These are phyloP conservation scores for Gremmenia infestans DNA, from an alignment of 2,329 filamentous ascomycete genomes.

Conservation along the genomic window DNA sequence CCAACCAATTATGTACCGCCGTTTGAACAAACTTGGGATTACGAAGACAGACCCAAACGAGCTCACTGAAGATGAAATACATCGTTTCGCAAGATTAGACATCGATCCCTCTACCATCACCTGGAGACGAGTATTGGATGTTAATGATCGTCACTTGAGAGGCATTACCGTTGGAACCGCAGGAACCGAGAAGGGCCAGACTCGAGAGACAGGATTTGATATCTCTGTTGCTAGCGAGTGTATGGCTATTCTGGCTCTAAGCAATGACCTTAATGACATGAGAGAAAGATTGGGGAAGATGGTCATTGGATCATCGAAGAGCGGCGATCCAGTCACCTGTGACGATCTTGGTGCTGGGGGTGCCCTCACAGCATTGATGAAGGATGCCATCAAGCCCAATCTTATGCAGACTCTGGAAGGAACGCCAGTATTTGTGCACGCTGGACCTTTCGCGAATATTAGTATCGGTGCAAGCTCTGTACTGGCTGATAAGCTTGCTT, in stretches of 20 bases:
- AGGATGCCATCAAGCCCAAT: constrained; percentile 97
- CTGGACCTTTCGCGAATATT: constrained; percentile 97
- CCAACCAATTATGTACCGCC: constrained; percentile 83
- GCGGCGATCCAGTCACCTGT: constrained; percentile 87
- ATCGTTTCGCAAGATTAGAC: constrained; percentile 84
- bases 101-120: constrained; percentile 97
- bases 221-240: constrained; percentile 97
- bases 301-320: constrained; percentile 84
- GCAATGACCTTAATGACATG: constrained; percentile 82
- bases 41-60: constrained; percentile 91
- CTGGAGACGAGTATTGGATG: constrained; percentile 92
- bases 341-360: constrained; percentile 93
- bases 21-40: constrained; percentile 92
- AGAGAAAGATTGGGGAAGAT: constrained; percentile 89
- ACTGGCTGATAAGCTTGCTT: constrained; percentile 86
- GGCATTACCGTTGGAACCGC: constrained; percentile 86
- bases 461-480: constrained; percentile 96
- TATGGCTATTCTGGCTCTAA: constrained; percentile 96
- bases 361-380: constrained; percentile 91
- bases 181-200: constrained; percentile 83
- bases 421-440: constrained; percentile 95
- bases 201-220: constrained; percentile 88
- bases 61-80: constrained; percentile 83
- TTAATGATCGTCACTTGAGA: constrained; percentile 92
- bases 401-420: constrained; percentile 98